These are phyloP conservation scores for Fusarium sp. DNA, from an alignment of 2,329 filamentous ascomycete species.

Conservation along the genomic window DNA sequence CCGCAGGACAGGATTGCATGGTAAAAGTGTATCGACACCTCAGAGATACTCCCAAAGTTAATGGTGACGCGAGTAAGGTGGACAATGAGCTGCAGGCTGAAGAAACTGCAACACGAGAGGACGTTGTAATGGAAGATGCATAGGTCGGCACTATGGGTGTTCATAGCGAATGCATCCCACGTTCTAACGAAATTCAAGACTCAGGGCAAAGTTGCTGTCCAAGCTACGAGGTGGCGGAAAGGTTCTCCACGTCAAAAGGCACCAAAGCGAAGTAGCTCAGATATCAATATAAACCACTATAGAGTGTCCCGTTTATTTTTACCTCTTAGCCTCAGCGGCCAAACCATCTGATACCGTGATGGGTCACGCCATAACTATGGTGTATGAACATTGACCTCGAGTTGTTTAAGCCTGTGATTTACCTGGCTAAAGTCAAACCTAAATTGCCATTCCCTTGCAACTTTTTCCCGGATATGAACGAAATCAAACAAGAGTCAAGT, in stretches of 20 bases:
- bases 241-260: rapidly evolving
- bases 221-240: neutral
- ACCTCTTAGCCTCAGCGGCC: rapidly evolving
- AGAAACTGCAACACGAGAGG: conserved; percentile 53
- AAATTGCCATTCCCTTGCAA: neutral
- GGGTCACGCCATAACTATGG: rapidly evolving
- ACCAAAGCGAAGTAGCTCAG: neutral
- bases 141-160: conserved; percentile 4
- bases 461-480: neutral
- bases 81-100: conserved; percentile 66
- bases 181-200: neutral
- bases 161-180: neutral
- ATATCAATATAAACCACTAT: neutral
- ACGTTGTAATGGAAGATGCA: conserved; percentile 53
- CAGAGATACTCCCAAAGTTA: conserved; percentile 21
- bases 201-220: neutral
- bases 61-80: conserved; percentile 29
- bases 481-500: neutral
- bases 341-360: neutral
- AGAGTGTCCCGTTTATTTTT: neutral
- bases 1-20: conserved; percentile 65
- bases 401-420: neutral
- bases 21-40: conserved; percentile 61
- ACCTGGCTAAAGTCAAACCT: no score
- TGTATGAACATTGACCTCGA: neutral